Conservation (phyloP, 345 rosid genomes). For the Populus tremula region DNA sequence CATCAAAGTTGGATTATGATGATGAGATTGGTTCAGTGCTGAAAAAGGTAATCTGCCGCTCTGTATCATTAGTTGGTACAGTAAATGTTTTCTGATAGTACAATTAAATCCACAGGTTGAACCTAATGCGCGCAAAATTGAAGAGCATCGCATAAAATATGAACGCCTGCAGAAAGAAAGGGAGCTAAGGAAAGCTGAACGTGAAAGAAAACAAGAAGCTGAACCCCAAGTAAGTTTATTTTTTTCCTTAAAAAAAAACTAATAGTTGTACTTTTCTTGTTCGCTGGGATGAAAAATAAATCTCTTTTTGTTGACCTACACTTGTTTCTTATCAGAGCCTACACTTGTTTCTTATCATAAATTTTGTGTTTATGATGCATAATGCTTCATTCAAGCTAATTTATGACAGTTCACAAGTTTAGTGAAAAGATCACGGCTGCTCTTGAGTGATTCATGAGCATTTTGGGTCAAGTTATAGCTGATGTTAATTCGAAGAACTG, state of each 20-base stretch:
- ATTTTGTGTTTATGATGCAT: background rate
- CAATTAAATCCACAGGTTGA: conserved; percentile 55
- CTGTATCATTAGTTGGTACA: background rate
- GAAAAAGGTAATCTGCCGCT: conserved; percentile 52
- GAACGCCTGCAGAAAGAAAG: conserved; percentile 63
- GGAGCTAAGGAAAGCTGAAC: conserved; percentile 50
- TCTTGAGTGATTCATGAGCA: background rate
- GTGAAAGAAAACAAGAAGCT: conserved; percentile 42
- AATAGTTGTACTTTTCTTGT: background rate
- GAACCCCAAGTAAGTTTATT: conserved; percentile 49
- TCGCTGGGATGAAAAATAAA: background rate
- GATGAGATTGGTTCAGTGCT: conserved; percentile 65
- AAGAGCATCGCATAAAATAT: conserved; percentile 73
- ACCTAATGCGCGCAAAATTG: conserved; percentile 66
- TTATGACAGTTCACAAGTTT: background rate
- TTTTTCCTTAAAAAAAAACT: background rate
- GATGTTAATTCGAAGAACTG: no score
- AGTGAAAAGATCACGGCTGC: background rate
- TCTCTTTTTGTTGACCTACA: background rate
- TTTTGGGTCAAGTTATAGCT: background rate
- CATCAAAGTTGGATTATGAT: conserved; percentile 78
- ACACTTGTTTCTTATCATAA: no score
- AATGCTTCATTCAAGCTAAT: background rate
- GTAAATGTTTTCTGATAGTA: background rate
- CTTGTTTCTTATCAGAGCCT: background rate